Base-by-base conservation (phyloP, 352 stramenopile species). In the Phytophthora colocasiae region DNA sequence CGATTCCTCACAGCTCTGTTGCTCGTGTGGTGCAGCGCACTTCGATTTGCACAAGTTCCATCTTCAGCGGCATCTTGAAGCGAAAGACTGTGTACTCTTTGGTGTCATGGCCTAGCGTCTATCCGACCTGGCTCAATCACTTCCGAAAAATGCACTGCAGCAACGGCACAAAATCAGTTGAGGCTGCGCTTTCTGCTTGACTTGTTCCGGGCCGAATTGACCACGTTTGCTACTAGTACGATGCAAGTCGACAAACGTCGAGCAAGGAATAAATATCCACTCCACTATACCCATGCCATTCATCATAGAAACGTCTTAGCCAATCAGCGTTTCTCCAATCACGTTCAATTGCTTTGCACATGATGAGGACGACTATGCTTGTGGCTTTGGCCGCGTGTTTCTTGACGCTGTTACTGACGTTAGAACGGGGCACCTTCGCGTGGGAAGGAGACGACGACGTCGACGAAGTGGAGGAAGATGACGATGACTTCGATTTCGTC, bases 401-500 rank as follows among this genome's bases (percentile, higher is more conserved):
- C 41, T 17, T 71, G 64, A 34, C 49, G 41, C 27, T 69, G 15
- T 41, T 70, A 41, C 49, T 77, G 19, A 22, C 24, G 5, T 9
- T 58, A 24, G 43, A 64, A 8, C 27, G 29, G 14, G 22, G 41
- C 17, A 62, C 22, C 10, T 48, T 56, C 41, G 60, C 73, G 6
- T 76, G 62, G 66, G 29, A 49, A 19, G 29, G 24, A 6, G 62
- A 73, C 32, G 53, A 76, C 38, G 69, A 73, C 14, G 61, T 39
- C 4, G 66, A 78, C 24, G 62, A 74, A 50, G 57, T 69, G 39
- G 65, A 81, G 34, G 69, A 74, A 48, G 52, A 76, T 40, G 69
- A 67, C 49, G 65, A 71, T 15, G 63, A 38, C 8, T 78, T 78
- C n/a, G 69, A 78, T 47, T 78, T 78, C 17, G 41, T 78, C 17